phyloP scores from a whole-genome alignment of 2,329 filamentous ascomycete genomes.

The Sclerotinia spermophila region DNA sequence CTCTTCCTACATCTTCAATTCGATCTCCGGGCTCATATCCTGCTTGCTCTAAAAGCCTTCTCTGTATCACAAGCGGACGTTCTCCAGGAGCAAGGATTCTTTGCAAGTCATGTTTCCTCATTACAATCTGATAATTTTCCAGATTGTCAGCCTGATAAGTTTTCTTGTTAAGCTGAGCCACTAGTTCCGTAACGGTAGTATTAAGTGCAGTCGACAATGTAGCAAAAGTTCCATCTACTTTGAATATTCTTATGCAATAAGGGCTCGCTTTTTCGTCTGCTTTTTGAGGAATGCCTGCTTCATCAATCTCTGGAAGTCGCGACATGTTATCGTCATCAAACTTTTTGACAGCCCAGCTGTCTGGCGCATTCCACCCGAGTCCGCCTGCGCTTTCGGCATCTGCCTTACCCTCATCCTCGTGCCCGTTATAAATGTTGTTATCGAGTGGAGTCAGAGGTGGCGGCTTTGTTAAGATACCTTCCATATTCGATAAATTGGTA shows the following conservation, averaged over 20 bases:
- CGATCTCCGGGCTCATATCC: slow-evolving; percentile 84
- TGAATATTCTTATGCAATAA: slow-evolving; percentile 94
- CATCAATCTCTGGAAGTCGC: slow-evolving; percentile 60
- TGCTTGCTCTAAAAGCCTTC: slow-evolving; percentile 82
- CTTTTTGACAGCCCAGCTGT: slow-evolving; percentile 91
- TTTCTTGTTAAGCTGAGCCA: slow-evolving; percentile 89
- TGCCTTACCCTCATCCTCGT: slow-evolving; percentile 43
- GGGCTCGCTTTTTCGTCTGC: slow-evolving; percentile 71
- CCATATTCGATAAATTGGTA: slow-evolving; percentile 85
- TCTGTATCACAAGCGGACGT: slow-evolving; percentile 85
- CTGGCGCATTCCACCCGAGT: slow-evolving; percentile 84
- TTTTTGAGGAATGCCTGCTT: slow-evolving; percentile 61
- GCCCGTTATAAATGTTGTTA: slow-evolving; percentile 46
- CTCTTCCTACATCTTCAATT: slow-evolving; percentile 88
- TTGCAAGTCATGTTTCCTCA: slow-evolving; percentile 88
- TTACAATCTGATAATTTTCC: slow-evolving; percentile 92
- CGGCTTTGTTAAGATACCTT: slow-evolving; percentile 76
- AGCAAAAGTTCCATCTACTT: slow-evolving; percentile 88
- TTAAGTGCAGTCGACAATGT: slow-evolving; percentile 83
- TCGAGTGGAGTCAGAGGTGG: slow-evolving; percentile 69
- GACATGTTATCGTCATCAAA: slow-evolving; percentile 61
- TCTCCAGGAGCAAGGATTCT: slow-evolving; percentile 76
- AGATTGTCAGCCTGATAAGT: slow-evolving; percentile 86
- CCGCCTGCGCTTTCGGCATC: slow-evolving; percentile 31
- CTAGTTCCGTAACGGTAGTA: slow-evolving; percentile 80